These are phyloP conservation scores for Trypethelium eluteriae DNA, from an alignment of 495 filamentous ascomycete genomes.

Conservation along the genomic window DNA sequence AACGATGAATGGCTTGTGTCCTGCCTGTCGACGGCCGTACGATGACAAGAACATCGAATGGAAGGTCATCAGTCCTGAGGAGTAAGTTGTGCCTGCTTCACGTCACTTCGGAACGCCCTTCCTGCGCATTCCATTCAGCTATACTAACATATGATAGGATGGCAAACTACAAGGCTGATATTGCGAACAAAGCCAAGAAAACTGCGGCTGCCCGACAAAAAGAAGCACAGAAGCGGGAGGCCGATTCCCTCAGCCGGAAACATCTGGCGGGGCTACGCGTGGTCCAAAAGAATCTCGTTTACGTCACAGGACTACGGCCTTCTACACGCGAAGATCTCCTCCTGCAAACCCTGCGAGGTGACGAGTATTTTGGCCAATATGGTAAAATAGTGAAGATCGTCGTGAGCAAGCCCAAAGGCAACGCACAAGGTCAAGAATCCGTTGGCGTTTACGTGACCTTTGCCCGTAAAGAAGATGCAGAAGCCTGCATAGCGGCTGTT, in stretches of 20 bases:
- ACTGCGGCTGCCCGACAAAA: slow-evolving; percentile 86
- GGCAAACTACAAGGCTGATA: slow-evolving; percentile 59
- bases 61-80: slow-evolving; percentile 86
- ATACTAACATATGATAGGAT: slow-evolving; percentile 24
- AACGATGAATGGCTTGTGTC: slow-evolving; percentile 91
- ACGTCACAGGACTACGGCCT: slow-evolving; percentile 89
- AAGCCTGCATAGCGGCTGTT: slow-evolving; percentile 79
- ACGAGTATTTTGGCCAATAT: slow-evolving; percentile 95
- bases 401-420: slow-evolving; percentile 85
- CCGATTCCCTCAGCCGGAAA: slow-evolving; percentile 88
- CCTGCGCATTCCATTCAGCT: not conserved
- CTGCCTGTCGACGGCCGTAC: slow-evolving; percentile 89
- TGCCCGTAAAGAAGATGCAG: slow-evolving; percentile 76
- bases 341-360: slow-evolving; percentile 73
- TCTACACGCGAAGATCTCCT: slow-evolving; percentile 86
- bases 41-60: slow-evolving; percentile 94
- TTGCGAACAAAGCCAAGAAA: slow-evolving; percentile 83
- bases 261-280: slow-evolving; percentile 91
- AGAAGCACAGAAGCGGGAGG: slow-evolving; percentile 90
- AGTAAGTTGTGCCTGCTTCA: slow-evolving; percentile 50
- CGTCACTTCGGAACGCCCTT: slow-evolving; percentile 2
- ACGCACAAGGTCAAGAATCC: slow-evolving; percentile 63
- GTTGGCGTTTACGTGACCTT: slow-evolving; percentile 98
- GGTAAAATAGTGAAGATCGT: slow-evolving; percentile 98
- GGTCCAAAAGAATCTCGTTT: slow-evolving; percentile 96